phyloP scores from a whole-genome alignment of 495 filamentous ascomycete genomes.

The Mycothermus thermophilus region DNA sequence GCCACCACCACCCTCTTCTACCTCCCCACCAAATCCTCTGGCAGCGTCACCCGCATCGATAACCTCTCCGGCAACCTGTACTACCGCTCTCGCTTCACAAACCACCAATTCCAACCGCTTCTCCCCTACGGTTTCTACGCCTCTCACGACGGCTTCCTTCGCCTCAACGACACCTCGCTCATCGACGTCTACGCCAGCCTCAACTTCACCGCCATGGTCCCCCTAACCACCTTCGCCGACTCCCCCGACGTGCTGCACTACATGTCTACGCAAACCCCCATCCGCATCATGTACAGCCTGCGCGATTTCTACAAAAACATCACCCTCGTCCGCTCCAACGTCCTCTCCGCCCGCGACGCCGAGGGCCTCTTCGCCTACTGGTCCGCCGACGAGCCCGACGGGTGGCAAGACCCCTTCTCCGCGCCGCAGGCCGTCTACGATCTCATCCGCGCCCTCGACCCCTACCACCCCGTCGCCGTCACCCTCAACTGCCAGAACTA shows the following conservation, averaged over 20 bases:
- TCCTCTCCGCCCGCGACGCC: constrained; percentile 36
- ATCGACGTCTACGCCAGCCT: constrained; percentile 39
- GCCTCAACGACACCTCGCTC: constrained; percentile 22
- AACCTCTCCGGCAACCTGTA: constrained; percentile 43
- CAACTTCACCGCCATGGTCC: constrained; percentile 31
- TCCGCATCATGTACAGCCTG: constrained; percentile 55
- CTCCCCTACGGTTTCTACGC: constrained; percentile 55
- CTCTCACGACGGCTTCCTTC: constrained; percentile 41
- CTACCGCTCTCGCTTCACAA: constrained; percentile 23
- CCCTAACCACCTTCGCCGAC: constrained; percentile 23
- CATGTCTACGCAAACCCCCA: constrained; percentile 36
- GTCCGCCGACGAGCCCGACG: constrained; percentile 58
- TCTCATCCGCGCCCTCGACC: constrained; percentile 43
- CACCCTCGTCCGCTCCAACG: constrained; percentile 36
- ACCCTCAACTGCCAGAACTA: constrained; percentile 60
- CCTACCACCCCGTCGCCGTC: constrained; percentile 54
- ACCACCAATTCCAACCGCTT: constrained; percentile 30
- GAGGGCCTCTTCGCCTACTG: constrained; percentile 52
- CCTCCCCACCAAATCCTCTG: constrained; percentile 42
- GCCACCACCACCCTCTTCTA: constrained; percentile 36
- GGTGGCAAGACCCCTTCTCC: constrained; percentile 45
- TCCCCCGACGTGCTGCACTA: constrained; percentile 38
- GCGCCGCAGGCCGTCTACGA: constrained; percentile 22
- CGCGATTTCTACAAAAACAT: constrained; percentile 46
- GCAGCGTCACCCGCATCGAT: constrained; percentile 51